Evolutionary conservation across 139 green algal species (phyloP).

Genomic region (Chlorella sorokiniana): DNA sequence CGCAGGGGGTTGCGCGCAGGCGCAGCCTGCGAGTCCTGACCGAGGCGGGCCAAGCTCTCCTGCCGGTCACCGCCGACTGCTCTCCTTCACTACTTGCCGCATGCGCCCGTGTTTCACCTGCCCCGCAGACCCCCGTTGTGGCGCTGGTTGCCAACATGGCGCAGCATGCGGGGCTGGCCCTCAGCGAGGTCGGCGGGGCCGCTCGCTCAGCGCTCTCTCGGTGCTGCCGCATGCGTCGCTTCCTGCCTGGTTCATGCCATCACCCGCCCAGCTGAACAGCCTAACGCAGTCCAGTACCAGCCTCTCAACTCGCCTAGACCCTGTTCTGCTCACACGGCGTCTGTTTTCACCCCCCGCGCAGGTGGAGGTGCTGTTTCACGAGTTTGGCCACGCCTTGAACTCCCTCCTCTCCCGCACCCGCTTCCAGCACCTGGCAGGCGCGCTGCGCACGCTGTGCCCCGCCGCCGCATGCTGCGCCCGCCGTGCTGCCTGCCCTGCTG

Average conservation of each 20-base stretch:
- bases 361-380: slow-evolving; percentile 87
- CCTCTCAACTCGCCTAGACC: background rate
- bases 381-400: slow-evolving; percentile 92
- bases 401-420: slow-evolving; percentile 79
- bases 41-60: too few species aligned
- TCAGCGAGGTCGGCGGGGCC: slow-evolving; percentile 3
- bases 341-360: slow-evolving; percentile 15
- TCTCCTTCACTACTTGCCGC: too few species aligned
- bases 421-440: slow-evolving; percentile 88
- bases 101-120: too few species aligned
- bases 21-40: too few species aligned
- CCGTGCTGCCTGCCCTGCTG: background rate
- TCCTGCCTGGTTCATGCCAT: background rate
- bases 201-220: too few species aligned
- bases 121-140: slow-evolving; percentile 57
- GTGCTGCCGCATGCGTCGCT: background rate
- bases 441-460: background rate
- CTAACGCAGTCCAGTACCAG: background rate
- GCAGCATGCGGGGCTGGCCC: background rate
- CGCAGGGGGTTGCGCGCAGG: too few species aligned
- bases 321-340: background rate
- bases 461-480: too few species aligned
- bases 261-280: background rate
- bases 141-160: slow-evolving; percentile 77
- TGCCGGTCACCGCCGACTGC: too few species aligned